Evolutionary conservation across 2,329 filamentous ascomycete genomes (phyloP), one percentile per base, ranked within the genome.

Genomic region (Aspergillus sp.): DNA sequence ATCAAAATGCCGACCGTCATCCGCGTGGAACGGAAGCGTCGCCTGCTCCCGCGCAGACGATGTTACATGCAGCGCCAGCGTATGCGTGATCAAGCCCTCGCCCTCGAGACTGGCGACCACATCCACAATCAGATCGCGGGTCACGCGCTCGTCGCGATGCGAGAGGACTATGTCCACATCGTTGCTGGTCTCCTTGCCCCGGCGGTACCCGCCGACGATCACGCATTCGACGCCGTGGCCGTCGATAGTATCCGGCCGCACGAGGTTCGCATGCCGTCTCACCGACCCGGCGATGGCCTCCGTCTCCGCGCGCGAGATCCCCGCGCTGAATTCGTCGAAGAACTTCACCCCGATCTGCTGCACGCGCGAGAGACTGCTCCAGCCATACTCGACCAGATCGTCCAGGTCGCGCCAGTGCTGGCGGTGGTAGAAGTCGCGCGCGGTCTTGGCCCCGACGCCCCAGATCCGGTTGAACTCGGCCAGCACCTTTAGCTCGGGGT

Each of bases 321-420:
- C 76, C 11, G 70, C 59, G 28, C 74, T 64, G 34, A 98, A 82
- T 42, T 96, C 89, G 20, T 93, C 82, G 54, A 93, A 94, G 60
- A 79, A 95, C 54, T 96, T 96, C 27, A 95, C 67, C 0, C 91
- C 89, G 34, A 96, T 93, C 54, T 96, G 86, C 57, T 95, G 89
- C 1, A 85, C 82, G 8, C 86, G 76, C 1, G 71, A 80, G 1
- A 96, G 66, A 0, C 58, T 68, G 13, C 67, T 55, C 89, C 89
- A 96, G 8, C 83, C 86, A 47, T 78, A 72, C 49, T 93, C 82
- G 25, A 94, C 68, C 3, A 96, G 66, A 47, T 96, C 88, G 48
- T 95, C 86, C 1, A 94, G 66, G 38, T 91, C 82, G 38, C 75
- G 71, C 84, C 86, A 95, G 16, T 84, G 67, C 40, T 75, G 77